phyloP scores from a whole-genome alignment of 2,329 filamentous ascomycete species.

The Fusarium sp. region DNA sequence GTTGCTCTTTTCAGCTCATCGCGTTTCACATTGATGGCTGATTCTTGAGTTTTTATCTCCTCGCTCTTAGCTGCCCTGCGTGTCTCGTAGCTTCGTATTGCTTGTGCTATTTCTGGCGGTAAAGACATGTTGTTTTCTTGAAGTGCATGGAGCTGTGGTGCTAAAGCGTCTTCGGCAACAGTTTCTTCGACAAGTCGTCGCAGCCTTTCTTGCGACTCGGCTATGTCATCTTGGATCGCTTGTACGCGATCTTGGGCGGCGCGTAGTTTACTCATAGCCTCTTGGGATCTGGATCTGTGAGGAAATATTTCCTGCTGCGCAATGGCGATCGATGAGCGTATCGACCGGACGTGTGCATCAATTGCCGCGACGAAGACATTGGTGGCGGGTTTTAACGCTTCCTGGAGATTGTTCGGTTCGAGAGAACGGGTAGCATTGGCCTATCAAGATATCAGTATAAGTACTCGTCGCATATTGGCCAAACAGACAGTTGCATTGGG shows the following conservation, averaged over 20 bases:
- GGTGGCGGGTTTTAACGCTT: conserved; percentile 42
- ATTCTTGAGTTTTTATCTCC: conserved; percentile 45
- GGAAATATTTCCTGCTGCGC: conserved; percentile 47
- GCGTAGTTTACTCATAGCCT: conserved; percentile 41
- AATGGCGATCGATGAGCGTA: conserved; percentile 40
- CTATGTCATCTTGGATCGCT: conserved; percentile 40
- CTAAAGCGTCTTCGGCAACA: conserved; percentile 42
- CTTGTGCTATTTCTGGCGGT: conserved; percentile 46
- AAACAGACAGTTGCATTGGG: conserved; percentile 36
- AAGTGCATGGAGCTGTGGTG: conserved; percentile 45
- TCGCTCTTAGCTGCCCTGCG: conserved; percentile 44
- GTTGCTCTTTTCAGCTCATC: conserved; percentile 37
- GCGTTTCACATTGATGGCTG: conserved; percentile 33
- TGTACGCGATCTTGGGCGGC: conserved; percentile 36
- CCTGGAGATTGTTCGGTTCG: conserved; percentile 39
- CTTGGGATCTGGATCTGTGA: conserved; percentile 45
- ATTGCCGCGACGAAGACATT: conserved; percentile 38
- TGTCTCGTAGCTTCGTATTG: conserved; percentile 45
- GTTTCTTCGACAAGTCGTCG: conserved; percentile 42
- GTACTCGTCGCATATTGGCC: not conserved
- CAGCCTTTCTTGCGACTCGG: conserved; percentile 35
- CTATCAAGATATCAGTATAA: conserved; percentile 18
- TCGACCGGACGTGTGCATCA: conserved; percentile 41
- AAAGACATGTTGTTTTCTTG: conserved; percentile 47
- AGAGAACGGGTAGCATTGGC: conserved; percentile 37